Evolutionary conservation across 805 yeast species (phyloP), one percentile per base, ranked within the genome.

Genomic region (Schwanniomyces pseudopolymorphus): DNA sequence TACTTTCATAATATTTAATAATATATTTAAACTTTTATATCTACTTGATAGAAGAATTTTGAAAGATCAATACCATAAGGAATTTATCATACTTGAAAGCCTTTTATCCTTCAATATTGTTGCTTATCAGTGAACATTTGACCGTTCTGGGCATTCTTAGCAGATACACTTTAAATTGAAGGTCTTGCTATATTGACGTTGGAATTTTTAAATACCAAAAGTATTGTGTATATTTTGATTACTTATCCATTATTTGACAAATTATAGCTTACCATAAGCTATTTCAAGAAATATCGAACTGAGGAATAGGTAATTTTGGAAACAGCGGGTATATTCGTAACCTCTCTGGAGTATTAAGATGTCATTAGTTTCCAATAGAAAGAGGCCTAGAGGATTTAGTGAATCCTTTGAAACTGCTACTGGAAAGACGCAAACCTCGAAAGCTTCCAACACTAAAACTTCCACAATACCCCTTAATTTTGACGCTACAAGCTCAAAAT

Each of bases 301-400:
- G 14, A 11, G 8, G 20, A 14, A 14, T 14, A 31, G 19, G 11
- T 14, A 5, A 16, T 31, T 31, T 31, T 27, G 10, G 35, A 16
- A 31, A 31, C 35, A 31, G 35, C 35, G 35, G 35, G 35, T 31
- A 31, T 31, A 31, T 31, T 31, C 16, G 35, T 31, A 14, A 17
- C 6, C 35, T 31, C 8, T 17, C 39, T 36, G 25, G 14, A 20
- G 17, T 36, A 36, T 21, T 36, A 36, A 39, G 19, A 68, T 68
- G 74, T 66, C 73, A 9, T 48, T 71, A 46, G 67, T 71, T 20
- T 59, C 72, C 25, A 72, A 72, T 50, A 57, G 78, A 54, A 72
- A 72, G 48, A 58, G 78, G 49, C 78, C 78, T 19, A 63, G 78
- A 53, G 76, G 76, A 21, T 70, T 72, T 48, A 68, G 75, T 49